These are phyloP conservation scores for Penicillium parvum DNA, from an alignment of 495 filamentous ascomycete species.

Conservation along the genomic window DNA sequence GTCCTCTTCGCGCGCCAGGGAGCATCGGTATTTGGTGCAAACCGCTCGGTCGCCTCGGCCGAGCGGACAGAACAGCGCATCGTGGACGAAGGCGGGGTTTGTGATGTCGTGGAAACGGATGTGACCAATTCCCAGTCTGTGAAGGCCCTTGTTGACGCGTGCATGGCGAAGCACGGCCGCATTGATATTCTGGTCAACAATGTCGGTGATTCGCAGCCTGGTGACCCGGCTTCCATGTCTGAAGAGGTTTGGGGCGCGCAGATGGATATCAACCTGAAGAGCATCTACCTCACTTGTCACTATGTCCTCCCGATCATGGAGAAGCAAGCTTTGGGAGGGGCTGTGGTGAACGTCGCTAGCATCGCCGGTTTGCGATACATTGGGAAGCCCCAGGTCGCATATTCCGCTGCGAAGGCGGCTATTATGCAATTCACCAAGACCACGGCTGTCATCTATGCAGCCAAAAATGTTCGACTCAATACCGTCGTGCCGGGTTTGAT, in stretches of 20 bases:
- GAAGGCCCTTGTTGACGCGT: slow-evolving; percentile 40
- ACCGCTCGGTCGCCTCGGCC: slow-evolving; percentile 34
- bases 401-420: slow-evolving; percentile 47
- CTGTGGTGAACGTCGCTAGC: slow-evolving; percentile 14
- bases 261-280: slow-evolving; percentile 50
- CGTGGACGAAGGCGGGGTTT: slow-evolving; percentile 21
- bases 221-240: slow-evolving; percentile 42
- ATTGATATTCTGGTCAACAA: slow-evolving; percentile 57
- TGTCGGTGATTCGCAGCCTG: slow-evolving; percentile 47
- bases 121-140: slow-evolving; percentile 39
- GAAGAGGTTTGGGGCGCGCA: slow-evolving; percentile 49
- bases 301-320: slow-evolving; percentile 50
- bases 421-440: slow-evolving; percentile 48
- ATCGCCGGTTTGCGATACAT: slow-evolving; percentile 44
- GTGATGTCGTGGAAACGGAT: slow-evolving; percentile 37
- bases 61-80: slow-evolving; percentile 28
- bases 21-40: slow-evolving; percentile 44
- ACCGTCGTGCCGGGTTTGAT: slow-evolving; percentile 52
- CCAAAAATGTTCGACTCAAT: slow-evolving; percentile 44
- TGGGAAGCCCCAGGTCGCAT: slow-evolving; percentile 49
- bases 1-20: slow-evolving; percentile 40
- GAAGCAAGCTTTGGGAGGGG: slow-evolving; percentile 31
- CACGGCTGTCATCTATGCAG: slow-evolving; percentile 48
- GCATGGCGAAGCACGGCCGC: slow-evolving; percentile 43
- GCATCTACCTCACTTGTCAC: slow-evolving; percentile 45